Evolutionary conservation across 139 green algal genomes (phyloP).

Genomic region (Parachlorella kessleri): DNA sequence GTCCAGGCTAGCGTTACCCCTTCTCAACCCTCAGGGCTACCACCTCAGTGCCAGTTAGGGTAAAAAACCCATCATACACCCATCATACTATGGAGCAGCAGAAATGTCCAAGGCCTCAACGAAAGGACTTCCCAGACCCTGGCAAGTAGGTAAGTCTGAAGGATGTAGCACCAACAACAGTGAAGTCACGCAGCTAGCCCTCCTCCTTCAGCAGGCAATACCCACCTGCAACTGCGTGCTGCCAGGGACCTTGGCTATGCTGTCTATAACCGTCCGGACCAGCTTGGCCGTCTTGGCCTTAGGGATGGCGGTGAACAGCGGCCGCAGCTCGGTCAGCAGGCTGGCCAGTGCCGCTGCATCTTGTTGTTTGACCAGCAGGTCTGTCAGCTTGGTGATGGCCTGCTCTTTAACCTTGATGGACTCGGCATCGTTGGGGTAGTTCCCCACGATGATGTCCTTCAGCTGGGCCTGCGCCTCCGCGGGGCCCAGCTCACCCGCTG

Average conservation of each 20-base stretch:
- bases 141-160: no score
- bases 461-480: constrained; percentile 1
- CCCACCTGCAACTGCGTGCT: constrained; percentile 87
- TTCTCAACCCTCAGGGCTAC: no score
- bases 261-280: constrained; percentile 94
- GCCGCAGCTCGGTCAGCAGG: constrained; percentile 86
- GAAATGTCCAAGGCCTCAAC: no score
- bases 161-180: no score
- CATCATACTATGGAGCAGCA: no score
- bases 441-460: constrained; percentile 47
- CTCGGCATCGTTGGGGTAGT: constrained; percentile 63
- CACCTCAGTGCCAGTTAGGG: no score
- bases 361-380: constrained; percentile 50
- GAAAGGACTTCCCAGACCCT: no score
- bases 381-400: constrained; percentile 40
- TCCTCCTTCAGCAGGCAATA: neutral
- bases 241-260: constrained; percentile 86
- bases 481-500: neutral
- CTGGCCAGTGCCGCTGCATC: constrained; percentile 70
- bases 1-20: no score
- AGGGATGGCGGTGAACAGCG: constrained; percentile 87
- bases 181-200: neutral
- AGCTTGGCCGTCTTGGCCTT: constrained; percentile 99
- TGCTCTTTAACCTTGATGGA: constrained; percentile 82
- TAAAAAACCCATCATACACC: no score